Conservation (phyloP, 371 early-diverging fungal genomes). For the Gilbertella persicaria region DNA sequence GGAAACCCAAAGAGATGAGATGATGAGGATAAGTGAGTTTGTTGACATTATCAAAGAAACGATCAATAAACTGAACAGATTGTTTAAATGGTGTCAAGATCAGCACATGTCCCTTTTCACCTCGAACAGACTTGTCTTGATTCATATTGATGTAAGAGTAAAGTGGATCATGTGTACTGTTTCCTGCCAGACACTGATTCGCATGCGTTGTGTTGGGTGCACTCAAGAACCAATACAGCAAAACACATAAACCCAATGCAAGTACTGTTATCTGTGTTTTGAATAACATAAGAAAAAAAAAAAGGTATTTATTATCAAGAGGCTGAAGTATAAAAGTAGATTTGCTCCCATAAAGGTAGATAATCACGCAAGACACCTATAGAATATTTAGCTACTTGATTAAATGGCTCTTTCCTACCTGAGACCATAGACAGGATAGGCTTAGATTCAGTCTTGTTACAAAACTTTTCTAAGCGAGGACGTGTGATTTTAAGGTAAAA, state of each 20-base stretch:
- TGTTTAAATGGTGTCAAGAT: slow-evolving; percentile 73
- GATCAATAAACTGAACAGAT: slow-evolving; percentile 58
- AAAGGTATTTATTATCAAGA: slow-evolving; percentile 22
- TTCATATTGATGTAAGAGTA: slow-evolving; percentile 25
- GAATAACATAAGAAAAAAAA: slow-evolving; percentile 2
- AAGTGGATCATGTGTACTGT: too few relatives aligned
- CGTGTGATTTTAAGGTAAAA: slow-evolving; percentile 80
- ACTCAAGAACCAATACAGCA: slow-evolving; percentile 33
- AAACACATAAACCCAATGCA: slow-evolving; percentile 19
- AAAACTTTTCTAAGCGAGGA: slow-evolving; percentile 50
- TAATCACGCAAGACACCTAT: slow-evolving; percentile 83
- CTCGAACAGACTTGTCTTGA: slow-evolving; percentile 10
- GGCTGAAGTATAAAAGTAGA: slow-evolving; percentile 81
- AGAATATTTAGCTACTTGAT: slow-evolving; percentile 16
- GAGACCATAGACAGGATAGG: slow-evolving; percentile 45
- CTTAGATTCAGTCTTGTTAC: slow-evolving; percentile 44
- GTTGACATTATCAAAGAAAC: slow-evolving; percentile 60
- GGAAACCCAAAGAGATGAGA: slow-evolving; percentile 67
- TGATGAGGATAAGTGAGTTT: slow-evolving; percentile 63
- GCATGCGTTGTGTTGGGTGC: too few relatives aligned
- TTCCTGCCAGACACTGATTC: too few relatives aligned
- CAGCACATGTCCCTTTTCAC: slow-evolving; percentile 33
- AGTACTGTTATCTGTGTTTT: slow-evolving; percentile 24
- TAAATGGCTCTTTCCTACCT: slow-evolving; percentile 18
- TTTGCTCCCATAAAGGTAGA: slow-evolving; percentile 90